These are phyloP conservation scores for Lanmaoa pseudosensibilis DNA, from an alignment of 768 basidiomycete genomes.

Conservation along the genomic window DNA sequence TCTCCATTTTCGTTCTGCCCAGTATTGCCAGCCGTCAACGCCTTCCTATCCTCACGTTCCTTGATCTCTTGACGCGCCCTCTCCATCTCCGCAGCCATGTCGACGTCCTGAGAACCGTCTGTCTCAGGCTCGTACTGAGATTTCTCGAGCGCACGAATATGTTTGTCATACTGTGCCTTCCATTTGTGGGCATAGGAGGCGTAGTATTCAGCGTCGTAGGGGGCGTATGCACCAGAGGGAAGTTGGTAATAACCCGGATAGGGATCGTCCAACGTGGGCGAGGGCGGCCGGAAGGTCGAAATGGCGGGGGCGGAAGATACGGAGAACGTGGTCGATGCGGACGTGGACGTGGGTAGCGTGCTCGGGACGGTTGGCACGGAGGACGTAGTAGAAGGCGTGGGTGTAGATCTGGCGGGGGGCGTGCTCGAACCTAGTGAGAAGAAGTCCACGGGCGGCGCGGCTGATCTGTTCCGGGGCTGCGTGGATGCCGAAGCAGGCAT, in stretches of 20 bases:
- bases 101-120: constrained; percentile 54
- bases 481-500: constrained; percentile 9
- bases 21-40: constrained; percentile 60
- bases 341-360: constrained; percentile 69
- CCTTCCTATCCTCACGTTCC: constrained; percentile 75
- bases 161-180: constrained; percentile 68
- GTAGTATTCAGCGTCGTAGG: constrained; percentile 71
- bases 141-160: constrained; percentile 74
- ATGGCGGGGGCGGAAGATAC: constrained; percentile 69
- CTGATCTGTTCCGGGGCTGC: constrained; percentile 4
- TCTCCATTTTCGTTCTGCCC: constrained; percentile 43
- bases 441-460: constrained; percentile 54
- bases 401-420: constrained; percentile 2
- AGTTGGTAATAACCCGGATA: constrained; percentile 88
- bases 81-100: constrained; percentile 77
- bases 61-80: constrained; percentile 71
- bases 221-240: constrained; percentile 78
- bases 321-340: constrained; percentile 61
- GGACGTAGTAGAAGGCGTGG: background rate
- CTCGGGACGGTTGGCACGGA: constrained; percentile 16
- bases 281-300: constrained; percentile 67
- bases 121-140: constrained; percentile 51
- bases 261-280: constrained; percentile 70
- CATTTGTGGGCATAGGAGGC: constrained; percentile 67
- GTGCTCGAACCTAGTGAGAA: constrained; percentile 57